Base-by-base conservation (phyloP, 1,139 yeast species). In the Nadsonia starkeyi-henricii region DNA sequence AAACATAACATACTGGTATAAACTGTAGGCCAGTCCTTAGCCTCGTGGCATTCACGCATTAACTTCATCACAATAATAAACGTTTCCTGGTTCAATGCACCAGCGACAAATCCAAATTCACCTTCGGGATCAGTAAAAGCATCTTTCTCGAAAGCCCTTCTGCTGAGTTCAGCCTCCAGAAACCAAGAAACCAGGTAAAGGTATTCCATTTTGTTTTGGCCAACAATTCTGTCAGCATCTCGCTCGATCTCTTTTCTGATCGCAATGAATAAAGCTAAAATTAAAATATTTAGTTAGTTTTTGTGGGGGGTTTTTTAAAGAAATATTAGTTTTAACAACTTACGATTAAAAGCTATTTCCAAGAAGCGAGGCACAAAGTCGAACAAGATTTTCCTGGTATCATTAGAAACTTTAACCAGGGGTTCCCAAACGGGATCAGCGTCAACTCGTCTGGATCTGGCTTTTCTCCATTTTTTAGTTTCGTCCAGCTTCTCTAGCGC, bases 111-210 rank as follows among this genome's bases (percentile, higher is more conserved):
- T 0, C 82, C 80, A 59, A 71, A 81, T 52, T 81, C 81, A 23
- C 54, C 52, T 5, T 49, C 51, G 9, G 42, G 43, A 1, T 42
- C 21, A 45, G 21, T 45, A n/a, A n/a, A n/a, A 51, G 37, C 52
- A 53, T 19, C 36, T 44, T n/a, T 33, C 26, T 45, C 50, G 53
- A 46, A 48, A 33, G 47, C 51, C 41, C 48, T 18, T 45, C 45
- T 21, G 20, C 39, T 30, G 28, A 48, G 43, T 47, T 63, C 70
- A 2, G 65, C 67, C 17, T 58, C 72, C 33, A 78, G 58, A 57
- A 86, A 83, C 96, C 96, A 91, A 0, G 88, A 72, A 9, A 75
- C 68, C 3, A 85, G 68, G 52, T 77, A 70, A 48, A 85, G 74
- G 61, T 75, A 88, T 47, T 78, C 77, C 48, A 69, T 61, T 47